phyloP scores from a whole-genome alignment of 805 yeast species.

The Torulaspora microellipsoides region DNA sequence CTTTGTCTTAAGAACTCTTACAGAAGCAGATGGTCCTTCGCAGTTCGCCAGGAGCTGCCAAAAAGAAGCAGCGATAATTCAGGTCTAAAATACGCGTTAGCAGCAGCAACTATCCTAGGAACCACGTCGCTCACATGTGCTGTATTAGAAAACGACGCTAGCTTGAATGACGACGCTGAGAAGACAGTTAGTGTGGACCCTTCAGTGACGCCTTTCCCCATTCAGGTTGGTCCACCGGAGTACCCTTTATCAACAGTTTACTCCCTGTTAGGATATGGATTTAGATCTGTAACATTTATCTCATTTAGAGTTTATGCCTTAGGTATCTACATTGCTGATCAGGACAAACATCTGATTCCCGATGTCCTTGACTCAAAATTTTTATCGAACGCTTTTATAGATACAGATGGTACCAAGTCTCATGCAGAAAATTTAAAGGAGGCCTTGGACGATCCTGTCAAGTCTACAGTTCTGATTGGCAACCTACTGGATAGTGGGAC shows the following conservation, averaged over 20 bases:
- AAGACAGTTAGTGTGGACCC: slow-evolving; percentile 44
- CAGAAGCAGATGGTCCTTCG: background rate
- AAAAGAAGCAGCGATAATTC: background rate
- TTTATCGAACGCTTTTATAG: slow-evolving; percentile 37
- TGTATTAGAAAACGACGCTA: slow-evolving; percentile 7
- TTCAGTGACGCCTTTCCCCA: slow-evolving; percentile 48
- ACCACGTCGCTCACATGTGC: background rate
- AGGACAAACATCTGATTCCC: slow-evolving; percentile 45
- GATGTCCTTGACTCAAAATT: slow-evolving; percentile 42
- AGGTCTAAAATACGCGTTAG: slow-evolving; percentile 1
- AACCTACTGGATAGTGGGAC: slow-evolving; percentile 56
- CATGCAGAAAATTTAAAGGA: slow-evolving; percentile 39
- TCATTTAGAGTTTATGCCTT: slow-evolving; percentile 81
- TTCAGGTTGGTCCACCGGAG: slow-evolving; percentile 20
- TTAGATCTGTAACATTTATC: slow-evolving; percentile 77
- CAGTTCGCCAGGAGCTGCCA: background rate
- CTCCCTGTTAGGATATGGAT: slow-evolving; percentile 71
- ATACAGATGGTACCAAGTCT: slow-evolving; percentile 29
- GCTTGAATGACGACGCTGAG: slow-evolving; percentile 18
- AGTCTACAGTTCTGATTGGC: slow-evolving; percentile 51
- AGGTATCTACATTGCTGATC: slow-evolving; percentile 70
- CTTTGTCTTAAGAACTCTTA: background rate
- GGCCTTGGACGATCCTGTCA: slow-evolving; percentile 48
- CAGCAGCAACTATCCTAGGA: slow-evolving; percentile 5
- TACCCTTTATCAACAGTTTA: slow-evolving; percentile 37